Evolutionary conservation across 139 green algal species (phyloP), one percentile per base, ranked within the genome.

Genomic region (Edaphochlamys debaryana): DNA sequence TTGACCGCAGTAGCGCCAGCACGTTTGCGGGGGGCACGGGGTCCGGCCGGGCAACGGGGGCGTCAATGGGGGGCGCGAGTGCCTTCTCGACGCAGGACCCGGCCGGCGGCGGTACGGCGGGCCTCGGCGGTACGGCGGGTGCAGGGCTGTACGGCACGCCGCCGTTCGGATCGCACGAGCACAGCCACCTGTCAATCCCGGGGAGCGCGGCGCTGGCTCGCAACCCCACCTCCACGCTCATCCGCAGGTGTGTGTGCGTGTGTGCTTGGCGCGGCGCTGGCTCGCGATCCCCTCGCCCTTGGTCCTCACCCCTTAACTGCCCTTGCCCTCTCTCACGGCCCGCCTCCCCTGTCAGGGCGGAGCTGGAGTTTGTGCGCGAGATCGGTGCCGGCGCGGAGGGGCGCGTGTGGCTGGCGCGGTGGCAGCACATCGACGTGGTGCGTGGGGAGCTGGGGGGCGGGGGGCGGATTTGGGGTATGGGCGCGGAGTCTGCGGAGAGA

Each of bases 341-440:
- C n/a, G 13, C 60, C 30, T 13, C 11, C n/a, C 25, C 38, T 9
- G 6, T 8, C 38, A 73, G 67, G 38, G 19, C 23, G 0, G 67
- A 73, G 9, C 67, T 73, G 23, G 7, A 73, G 5, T 22, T 73
- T 4, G 7, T 73, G 4, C 25, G 36, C 38, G 67, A 73, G 37
- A 54, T 73, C 40, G 67, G 67, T 25, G 25, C 38, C 67, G 67
- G 67, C 23, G 67, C 67, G 36, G 67, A 73, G 67, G 67, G 67
- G 38, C 23, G 38, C 4, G 67, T 73, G 67, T 73, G 67, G 67
- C 40, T 22, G 3, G 67, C 67, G 38, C 38, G 67, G 25, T 73
- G 67, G 67, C 67, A 36, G 67, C 67, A 73, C 38, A 73, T 54
- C 27, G 67, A 73, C 67, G 67, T 73, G 67, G 66, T 69, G 32